phyloP scores from a whole-genome alignment of 352 stramenopile species.

The Peronospora tabacina region DNA sequence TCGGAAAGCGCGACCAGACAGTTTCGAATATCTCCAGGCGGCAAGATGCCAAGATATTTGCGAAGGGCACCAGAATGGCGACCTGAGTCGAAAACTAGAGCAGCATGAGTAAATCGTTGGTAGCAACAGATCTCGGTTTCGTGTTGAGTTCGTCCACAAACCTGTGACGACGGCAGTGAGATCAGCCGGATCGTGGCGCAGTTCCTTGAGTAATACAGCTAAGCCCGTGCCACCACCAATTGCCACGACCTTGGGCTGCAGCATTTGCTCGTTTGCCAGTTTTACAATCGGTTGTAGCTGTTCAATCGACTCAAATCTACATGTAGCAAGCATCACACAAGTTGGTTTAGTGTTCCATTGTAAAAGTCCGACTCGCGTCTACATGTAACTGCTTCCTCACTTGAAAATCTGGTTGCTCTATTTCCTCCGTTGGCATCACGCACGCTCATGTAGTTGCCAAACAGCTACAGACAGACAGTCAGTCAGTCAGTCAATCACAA shows the following conservation, averaged over 20 bases:
- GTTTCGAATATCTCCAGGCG: constrained; percentile 79
- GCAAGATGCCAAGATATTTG: constrained; percentile 78
- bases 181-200: constrained; percentile 76
- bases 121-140: neutral
- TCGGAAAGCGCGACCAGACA: constrained; percentile 80
- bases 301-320: constrained; percentile 71
- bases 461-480: constrained; percentile 35
- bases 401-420: constrained; percentile 77
- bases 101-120: neutral
- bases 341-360: neutral
- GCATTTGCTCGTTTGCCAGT: constrained; percentile 70
- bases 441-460: constrained; percentile 76
- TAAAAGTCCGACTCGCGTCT: neutral
- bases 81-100: constrained; percentile 74
- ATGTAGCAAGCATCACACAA: neutral
- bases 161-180: constrained; percentile 81
- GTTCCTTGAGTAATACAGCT: constrained; percentile 75
- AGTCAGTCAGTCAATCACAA: neutral
- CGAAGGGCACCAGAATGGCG: constrained; percentile 71
- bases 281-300: constrained; percentile 66
- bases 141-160: constrained; percentile 5
- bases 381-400: constrained; percentile 16
- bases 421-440: constrained; percentile 79
- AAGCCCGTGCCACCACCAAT: constrained; percentile 74
- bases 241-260: constrained; percentile 79